Percentiles rank a stretch among this genome's conserved stretches.
phyloP scores from a whole-genome alignment of 768 basidiomycete species.

The Russula emetica region DNA sequence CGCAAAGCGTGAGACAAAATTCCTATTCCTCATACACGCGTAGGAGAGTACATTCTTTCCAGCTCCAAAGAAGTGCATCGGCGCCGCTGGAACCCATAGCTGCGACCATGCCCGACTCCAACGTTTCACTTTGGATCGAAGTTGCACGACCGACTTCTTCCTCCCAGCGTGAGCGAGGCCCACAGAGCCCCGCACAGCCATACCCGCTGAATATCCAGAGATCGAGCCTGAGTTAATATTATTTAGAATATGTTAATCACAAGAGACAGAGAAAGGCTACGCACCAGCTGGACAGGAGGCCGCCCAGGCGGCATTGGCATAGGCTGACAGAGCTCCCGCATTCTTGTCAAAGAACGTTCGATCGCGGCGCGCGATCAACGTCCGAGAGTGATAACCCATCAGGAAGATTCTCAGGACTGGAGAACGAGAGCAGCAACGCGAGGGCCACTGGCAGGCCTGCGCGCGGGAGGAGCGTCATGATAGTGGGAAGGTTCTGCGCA shows the following conservation, averaged over 20 bases:
- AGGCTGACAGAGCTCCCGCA: too few species aligned
- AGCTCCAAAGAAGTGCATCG: slow-evolving; percentile 64
- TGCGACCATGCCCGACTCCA: slow-evolving; percentile 29
- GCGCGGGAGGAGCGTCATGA: slow-evolving; percentile 74
- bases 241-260: rapidly evolving
- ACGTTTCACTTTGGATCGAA: slow-evolving; percentile 48
- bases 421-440: slow-evolving; percentile 66
- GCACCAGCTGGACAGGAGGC: slow-evolving; percentile 65
- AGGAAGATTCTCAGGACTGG: slow-evolving; percentile 40
- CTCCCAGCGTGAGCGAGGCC: slow-evolving; percentile 80
- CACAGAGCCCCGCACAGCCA: slow-evolving; percentile 76
- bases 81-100: slow-evolving; percentile 28
- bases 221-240: slow-evolving; percentile 47
- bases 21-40: slow-evolving; percentile 79
- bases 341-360: slow-evolving; percentile 64
- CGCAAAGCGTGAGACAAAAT: slow-evolving; percentile 58
- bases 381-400: too few species aligned
- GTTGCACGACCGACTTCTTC: slow-evolving; percentile 59
- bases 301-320: slow-evolving; percentile 80
- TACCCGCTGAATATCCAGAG: slow-evolving; percentile 77
- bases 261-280: background rate
- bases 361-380: slow-evolving; percentile 48
- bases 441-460: slow-evolving; percentile 72
- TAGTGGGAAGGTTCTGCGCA: slow-evolving; percentile 78
- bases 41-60: slow-evolving; percentile 65